phyloP scores from a whole-genome alignment of 108 stramenopile species.

The Cyclotella distinguenda region DNA sequence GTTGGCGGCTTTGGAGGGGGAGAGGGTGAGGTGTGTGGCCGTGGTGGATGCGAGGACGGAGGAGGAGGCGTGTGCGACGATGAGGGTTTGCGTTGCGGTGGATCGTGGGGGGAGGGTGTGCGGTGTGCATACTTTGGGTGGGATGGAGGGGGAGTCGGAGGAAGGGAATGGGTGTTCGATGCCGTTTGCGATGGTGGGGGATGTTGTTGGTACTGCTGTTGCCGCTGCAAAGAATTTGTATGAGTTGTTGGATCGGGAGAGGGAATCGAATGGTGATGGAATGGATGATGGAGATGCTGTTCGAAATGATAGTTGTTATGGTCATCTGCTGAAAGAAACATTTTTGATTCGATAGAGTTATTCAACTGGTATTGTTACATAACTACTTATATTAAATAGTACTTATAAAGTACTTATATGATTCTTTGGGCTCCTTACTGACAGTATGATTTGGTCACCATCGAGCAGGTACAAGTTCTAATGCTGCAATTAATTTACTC shows the following conservation, averaged over 20 bases:
- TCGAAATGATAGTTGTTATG: conserved; percentile 22
- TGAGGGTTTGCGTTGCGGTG: conserved; percentile 60
- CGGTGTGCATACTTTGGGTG: conserved; percentile 58
- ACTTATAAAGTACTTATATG: too few species aligned
- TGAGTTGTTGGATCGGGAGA: conserved; percentile 18
- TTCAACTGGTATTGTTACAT: neutral
- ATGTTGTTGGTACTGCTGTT: conserved; percentile 32
- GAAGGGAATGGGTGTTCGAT: conserved; percentile 29
- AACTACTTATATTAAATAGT: too few species aligned
- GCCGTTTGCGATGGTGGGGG: conserved; percentile 45
- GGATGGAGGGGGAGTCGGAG: conserved; percentile 15
- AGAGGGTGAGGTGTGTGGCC: conserved; percentile 30
- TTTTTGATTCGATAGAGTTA: conserved; percentile 34
- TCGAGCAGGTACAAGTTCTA: too few species aligned
- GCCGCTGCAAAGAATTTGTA: conserved; percentile 37
- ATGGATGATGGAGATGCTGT: neutral
- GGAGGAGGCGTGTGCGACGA: conserved; percentile 68
- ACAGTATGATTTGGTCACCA: too few species aligned
- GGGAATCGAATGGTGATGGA: neutral
- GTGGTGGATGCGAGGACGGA: conserved; percentile 67
- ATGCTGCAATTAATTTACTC: too few species aligned
- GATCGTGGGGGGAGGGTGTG: conserved; percentile 52
- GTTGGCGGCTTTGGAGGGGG: conserved; percentile 15
- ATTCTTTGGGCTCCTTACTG: too few species aligned
- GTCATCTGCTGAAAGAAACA: conserved; percentile 33